Base-by-base conservation (phyloP, 768 basidiomycete genomes). In the Leccinum ochraceum region DNA sequence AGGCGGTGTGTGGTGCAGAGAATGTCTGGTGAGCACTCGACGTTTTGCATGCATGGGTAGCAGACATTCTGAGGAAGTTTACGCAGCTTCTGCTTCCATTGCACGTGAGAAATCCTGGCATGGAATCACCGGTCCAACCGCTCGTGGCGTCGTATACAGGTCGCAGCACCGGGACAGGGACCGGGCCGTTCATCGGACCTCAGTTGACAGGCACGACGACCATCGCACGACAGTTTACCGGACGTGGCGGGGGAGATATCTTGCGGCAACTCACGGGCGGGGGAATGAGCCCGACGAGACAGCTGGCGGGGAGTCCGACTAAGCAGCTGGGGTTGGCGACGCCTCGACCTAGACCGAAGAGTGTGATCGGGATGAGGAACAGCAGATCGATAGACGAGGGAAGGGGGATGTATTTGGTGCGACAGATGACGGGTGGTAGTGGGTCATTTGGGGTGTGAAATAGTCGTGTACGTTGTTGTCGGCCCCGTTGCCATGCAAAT, bases 1-100 rank as follows among this genome's bases (percentile, higher is more conserved):
- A 39, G 88, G 88, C 0, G 81, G 83, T 13, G 83, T 92, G 30
- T 94, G 90, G 89, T 94, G 92, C 73, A 81, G 90, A 66, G 91
- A 92, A 74, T 94, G 92, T 72, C 77, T 86, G 68, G 92, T 93
- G 64, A 76, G 85, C 76, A 36, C 44, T 50, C 49, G 11, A 26
- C 36, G 10, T 42, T 56, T 46, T 37, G 52, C 20, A 7, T 58
- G 24, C 28, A 28, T 5, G 8, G 34, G 36, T 13, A 46, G 11
- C 44, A 30, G 37, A 58, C 44, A 55, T 62, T 66, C 42, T 65
- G 49, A 53, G 36, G 54, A 55, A 62, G 28, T 60, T 51, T 17
- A 66, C 56, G 51, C 56, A 90, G 88, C 76, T 89, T 28, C 74
- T 89, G 16, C 78, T 89, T 52, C 84, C 84, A 30, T 54, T 65